Evolutionary conservation across 768 basidiomycete species (phyloP).

Genomic region (Harrya chromipes): DNA sequence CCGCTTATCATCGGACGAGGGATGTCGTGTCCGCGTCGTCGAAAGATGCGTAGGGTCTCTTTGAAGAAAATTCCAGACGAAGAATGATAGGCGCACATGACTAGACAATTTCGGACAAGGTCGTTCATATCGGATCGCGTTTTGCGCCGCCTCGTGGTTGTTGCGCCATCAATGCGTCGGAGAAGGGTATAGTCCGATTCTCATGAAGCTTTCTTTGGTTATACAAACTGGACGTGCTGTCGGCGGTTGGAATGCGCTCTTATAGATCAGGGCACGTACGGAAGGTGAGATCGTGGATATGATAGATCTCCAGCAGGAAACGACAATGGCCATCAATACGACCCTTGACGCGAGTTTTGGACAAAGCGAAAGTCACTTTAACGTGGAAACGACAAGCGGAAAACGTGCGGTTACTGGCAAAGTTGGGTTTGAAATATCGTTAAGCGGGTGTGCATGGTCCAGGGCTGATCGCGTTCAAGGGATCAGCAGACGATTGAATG

Average conservation of each 20-base stretch:
- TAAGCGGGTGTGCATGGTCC: not conserved
- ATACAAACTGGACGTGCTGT: not conserved
- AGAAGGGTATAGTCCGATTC: conserved; percentile 8
- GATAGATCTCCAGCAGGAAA: not conserved
- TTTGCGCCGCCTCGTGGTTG: not conserved
- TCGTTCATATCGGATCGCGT: no score
- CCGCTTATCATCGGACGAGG: conserved; percentile 2
- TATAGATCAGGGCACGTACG: not conserved
- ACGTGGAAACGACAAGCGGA: not conserved
- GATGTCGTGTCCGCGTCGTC: not conserved
- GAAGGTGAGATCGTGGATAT: not conserved
- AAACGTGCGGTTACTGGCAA: conserved; percentile 14
- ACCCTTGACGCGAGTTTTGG: conserved; percentile 4
- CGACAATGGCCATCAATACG: not conserved
- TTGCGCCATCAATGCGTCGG: not conserved
- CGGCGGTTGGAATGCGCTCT: conserved; percentile 12
- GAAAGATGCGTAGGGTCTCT: not conserved
- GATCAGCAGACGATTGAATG: conserved; percentile 10
- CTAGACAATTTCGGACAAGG: no score
- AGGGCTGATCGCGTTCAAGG: not conserved
- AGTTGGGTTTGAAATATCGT: conserved; percentile 8
- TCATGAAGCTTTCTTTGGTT: conserved; percentile 1
- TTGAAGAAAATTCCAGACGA: no score
- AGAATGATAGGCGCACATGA: not conserved
- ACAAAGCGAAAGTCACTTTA: not conserved